phyloP scores from a whole-genome alignment of 2,329 filamentous ascomycete species.

The Truncatella angustata region DNA sequence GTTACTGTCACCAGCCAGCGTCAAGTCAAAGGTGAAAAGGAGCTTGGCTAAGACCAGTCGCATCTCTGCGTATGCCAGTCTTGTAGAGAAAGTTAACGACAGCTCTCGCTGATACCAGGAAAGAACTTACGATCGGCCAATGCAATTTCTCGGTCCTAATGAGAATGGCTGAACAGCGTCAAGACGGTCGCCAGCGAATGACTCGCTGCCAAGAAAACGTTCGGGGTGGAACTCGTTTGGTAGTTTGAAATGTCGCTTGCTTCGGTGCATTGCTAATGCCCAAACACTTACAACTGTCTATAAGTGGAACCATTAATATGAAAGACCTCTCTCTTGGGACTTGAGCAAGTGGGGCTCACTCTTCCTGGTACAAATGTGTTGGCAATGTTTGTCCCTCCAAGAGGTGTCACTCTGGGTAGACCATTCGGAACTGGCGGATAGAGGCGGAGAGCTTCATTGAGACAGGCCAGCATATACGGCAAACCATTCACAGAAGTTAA shows the following conservation, averaged over 20 bases:
- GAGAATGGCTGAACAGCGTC: constrained; percentile 30
- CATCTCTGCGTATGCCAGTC: constrained; percentile 21
- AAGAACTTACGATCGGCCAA: constrained; percentile 23
- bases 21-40: constrained; percentile 16
- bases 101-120: too few relatives aligned
- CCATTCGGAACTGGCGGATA: constrained; percentile 38
- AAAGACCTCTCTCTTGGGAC: too few relatives aligned
- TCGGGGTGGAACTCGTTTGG: constrained; percentile 28
- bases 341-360: too few relatives aligned
- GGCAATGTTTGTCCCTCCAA: neutral
- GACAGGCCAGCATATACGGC: constrained; percentile 42
- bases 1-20: neutral
- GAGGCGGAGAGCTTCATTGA: constrained; percentile 46
- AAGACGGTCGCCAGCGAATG: constrained; percentile 10
- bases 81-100: neutral
- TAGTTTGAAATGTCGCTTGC: constrained; percentile 25
- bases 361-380: neutral
- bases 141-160: constrained; percentile 32
- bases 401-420: constrained; percentile 31
- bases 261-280: constrained; percentile 23
- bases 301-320: too few relatives aligned
- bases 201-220: constrained; percentile 27
- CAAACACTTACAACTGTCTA: neutral
- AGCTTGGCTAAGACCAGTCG: constrained; percentile 20
- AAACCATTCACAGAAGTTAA: constrained; percentile 30